Evolutionary conservation across 2,329 filamentous ascomycete genomes (phyloP).

Genomic region (Arthrobotrys iridis): DNA sequence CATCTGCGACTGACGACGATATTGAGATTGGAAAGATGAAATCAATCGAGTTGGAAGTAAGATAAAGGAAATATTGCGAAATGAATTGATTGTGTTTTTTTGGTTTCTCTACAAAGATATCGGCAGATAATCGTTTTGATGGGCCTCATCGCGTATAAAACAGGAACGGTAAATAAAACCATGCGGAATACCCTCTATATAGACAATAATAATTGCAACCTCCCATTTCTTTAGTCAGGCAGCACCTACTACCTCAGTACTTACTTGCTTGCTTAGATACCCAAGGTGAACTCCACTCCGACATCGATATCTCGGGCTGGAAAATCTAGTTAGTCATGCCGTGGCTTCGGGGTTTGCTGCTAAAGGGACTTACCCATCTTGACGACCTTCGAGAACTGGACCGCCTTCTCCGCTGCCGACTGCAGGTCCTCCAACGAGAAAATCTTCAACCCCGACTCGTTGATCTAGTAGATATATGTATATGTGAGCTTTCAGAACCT

Average conservation of each 20-base stretch:
- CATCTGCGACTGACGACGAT: too few species aligned
- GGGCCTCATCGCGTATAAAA: constrained; percentile 1
- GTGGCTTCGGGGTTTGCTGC: background rate
- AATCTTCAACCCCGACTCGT: constrained; percentile 98
- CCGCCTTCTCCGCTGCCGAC: constrained; percentile 94
- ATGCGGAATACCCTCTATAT: constrained; percentile 6
- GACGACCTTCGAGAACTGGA: constrained; percentile 98
- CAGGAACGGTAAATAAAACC: constrained; percentile 5
- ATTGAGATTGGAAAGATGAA: background rate
- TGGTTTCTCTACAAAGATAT: background rate
- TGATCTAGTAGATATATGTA: constrained; percentile 69
- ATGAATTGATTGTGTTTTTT: constrained; percentile 3
- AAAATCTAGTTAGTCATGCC: constrained; percentile 56
- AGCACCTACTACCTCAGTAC: too few species aligned
- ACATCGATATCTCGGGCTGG: constrained; percentile 93
- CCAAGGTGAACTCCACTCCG: constrained; percentile 91
- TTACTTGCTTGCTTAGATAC: constrained; percentile 70
- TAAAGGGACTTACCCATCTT: constrained; percentile 80
- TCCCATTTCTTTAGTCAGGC: background rate
- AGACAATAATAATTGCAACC: constrained; percentile 8
- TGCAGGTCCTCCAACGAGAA: constrained; percentile 99
- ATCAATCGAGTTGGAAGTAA: background rate
- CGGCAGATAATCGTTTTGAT: background rate
- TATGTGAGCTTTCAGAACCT: constrained; percentile 19
- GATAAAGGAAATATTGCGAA: too few species aligned